Evolutionary conservation across 495 filamentous ascomycete genomes (phyloP), one percentile per base, ranked within the genome.

Genomic region (Staphylotrichum longicolle): DNA sequence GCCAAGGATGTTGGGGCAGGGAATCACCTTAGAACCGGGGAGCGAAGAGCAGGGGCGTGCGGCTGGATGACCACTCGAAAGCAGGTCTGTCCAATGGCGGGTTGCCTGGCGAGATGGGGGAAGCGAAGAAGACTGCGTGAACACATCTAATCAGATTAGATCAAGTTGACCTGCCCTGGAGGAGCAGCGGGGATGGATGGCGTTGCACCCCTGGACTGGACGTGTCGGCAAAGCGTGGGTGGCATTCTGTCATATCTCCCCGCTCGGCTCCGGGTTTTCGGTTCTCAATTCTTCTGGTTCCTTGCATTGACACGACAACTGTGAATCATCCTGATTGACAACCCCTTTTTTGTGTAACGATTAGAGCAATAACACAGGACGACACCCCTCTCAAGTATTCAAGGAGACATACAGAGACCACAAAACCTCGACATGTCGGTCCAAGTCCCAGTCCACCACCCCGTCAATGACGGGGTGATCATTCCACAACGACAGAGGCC

Each of bases 401-500:
- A 12, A 37, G 3, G 44, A 46, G 12, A 20, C 44, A 46, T 15
- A 15, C 12, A 46, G 3, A 15, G 7, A 46, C 44, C 44, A 46
- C 20, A 49, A 7, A 14, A 48, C 52, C 52, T 27, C 56, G 61
- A 30, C 15, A 67, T 68, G 64, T 60, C 62, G 44, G 42, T 65
- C 32, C 60, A 49, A 54, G 61, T 52, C 42, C 60, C 62, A 42
- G 53, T 58, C 63, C 66, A 61, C 15, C 52, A 48, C 30, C 39
- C 58, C 33, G 15, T 61, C 35, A 59, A 57, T 40, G 68, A 71
- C 40, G 54, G 56, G 7, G 32, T 70, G 53, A 46, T 70, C 34
- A 64, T 72, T 11, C 66, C 73, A 4, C 68, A 72, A 40, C 64
- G 67, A 14, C 72, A 74, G 58, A 68, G 63, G 27, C 64, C 74